Evolutionary conservation across 306 rosid genomes (phyloP).

Genomic region (Dicorynia guianensis): DNA sequence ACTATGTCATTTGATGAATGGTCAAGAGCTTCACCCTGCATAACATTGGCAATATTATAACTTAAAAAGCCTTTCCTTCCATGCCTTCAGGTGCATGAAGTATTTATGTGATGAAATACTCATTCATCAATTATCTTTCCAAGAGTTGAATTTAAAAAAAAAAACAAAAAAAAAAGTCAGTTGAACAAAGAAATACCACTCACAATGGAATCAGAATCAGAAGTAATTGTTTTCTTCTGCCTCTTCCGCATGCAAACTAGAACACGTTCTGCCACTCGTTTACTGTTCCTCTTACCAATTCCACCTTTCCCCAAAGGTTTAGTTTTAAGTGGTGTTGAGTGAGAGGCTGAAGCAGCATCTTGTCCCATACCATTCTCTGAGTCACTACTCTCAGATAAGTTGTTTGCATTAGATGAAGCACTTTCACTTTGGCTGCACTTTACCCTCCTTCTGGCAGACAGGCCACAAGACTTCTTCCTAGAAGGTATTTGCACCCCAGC

Average conservation of each 20-base stretch:
- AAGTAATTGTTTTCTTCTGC: slow-evolving; percentile 77
- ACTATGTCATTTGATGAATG: slow-evolving; percentile 66
- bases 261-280: slow-evolving; percentile 92
- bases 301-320: slow-evolving; percentile 66
- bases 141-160: slow-evolving; percentile 50
- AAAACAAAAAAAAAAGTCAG: slow-evolving; percentile 48
- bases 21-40: slow-evolving; percentile 63
- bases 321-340: slow-evolving; percentile 59
- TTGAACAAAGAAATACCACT: slow-evolving; percentile 58
- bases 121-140: slow-evolving; percentile 53
- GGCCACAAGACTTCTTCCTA: slow-evolving; percentile 62
- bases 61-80: slow-evolving; percentile 52
- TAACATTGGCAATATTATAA: slow-evolving; percentile 44
- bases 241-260: slow-evolving; percentile 86
- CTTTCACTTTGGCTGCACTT: slow-evolving; percentile 87
- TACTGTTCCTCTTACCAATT: slow-evolving; percentile 85
- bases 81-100: slow-evolving; percentile 49
- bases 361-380: slow-evolving; percentile 86
- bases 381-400: slow-evolving; percentile 90
- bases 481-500: slow-evolving; percentile 51
- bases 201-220: slow-evolving; percentile 86
- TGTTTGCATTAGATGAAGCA: slow-evolving; percentile 91
- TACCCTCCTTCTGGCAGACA: slow-evolving; percentile 62
- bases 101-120: slow-evolving; percentile 53
- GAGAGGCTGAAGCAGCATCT: slow-evolving; percentile 60